phyloP scores from a whole-genome alignment of 345 rosid genomes.

The Raphanus sativus region DNA sequence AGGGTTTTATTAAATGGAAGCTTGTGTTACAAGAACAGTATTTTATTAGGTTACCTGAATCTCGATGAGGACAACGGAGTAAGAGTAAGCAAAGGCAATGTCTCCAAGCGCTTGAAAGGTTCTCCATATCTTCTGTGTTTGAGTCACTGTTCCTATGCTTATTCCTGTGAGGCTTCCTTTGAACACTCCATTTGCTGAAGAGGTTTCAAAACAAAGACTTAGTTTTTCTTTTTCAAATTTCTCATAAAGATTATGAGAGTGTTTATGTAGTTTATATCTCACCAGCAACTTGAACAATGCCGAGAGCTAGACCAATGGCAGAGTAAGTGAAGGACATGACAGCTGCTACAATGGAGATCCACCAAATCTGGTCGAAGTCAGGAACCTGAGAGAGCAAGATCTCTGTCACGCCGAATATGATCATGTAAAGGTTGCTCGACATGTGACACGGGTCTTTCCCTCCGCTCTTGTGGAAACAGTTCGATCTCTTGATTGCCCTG shows the following conservation, averaged over 20 bases:
- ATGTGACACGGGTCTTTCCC: slow-evolving; percentile 61
- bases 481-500: slow-evolving; percentile 83
- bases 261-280: not conserved
- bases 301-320: slow-evolving; percentile 78
- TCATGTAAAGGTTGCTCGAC: slow-evolving; percentile 75
- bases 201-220: not conserved
- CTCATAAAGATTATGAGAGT: not conserved
- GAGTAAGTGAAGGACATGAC: slow-evolving; percentile 97
- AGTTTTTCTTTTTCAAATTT: not conserved
- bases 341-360: slow-evolving; percentile 90
- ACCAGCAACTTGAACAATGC: slow-evolving; percentile 70
- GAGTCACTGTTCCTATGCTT: slow-evolving; percentile 60
- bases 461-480: slow-evolving; percentile 69
- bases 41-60: slow-evolving; percentile 56
- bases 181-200: slow-evolving; percentile 49
- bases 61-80: slow-evolving; percentile 68
- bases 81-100: slow-evolving; percentile 87
- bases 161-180: slow-evolving; percentile 79
- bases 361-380: slow-evolving; percentile 80
- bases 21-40: not conserved
- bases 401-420: slow-evolving; percentile 64
- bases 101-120: slow-evolving; percentile 86
- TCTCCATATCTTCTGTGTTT: slow-evolving; percentile 73
- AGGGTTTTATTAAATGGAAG: not conserved
- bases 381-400: slow-evolving; percentile 77